Percentiles rank a stretch among this genome's conserved stretches.
These are phyloP conservation scores for Talaromyces stipitatus DNA, from an alignment of 495 filamentous ascomycete species.

Conservation along the genomic window DNA sequence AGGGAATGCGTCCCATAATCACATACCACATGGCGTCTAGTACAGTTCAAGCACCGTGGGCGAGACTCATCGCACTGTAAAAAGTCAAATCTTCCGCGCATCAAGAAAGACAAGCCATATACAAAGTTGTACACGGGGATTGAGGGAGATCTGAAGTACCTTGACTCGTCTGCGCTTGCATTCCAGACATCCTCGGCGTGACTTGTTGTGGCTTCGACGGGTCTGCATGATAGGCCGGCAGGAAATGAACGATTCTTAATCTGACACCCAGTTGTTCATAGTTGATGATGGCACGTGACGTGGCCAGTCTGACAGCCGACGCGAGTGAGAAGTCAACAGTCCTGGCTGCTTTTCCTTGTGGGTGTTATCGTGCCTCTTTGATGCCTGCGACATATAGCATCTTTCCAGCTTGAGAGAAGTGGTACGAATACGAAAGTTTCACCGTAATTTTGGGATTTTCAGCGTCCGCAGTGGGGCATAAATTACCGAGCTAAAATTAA, in stretches of 20 bases:
- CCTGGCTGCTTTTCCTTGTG: no score
- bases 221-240: neutral
- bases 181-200: slow-evolving; percentile 19
- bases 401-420: neutral
- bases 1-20: slow-evolving; percentile 31
- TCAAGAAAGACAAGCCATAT: neutral
- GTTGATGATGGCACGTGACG: neutral
- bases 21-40: slow-evolving; percentile 29
- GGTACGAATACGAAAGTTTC: neutral
- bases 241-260: neutral
- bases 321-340: neutral
- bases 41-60: slow-evolving; percentile 32
- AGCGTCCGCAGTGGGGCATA: no score
- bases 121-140: no score
- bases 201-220: slow-evolving; percentile 19
- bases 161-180: slow-evolving; percentile 30
- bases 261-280: neutral
- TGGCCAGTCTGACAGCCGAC: neutral
- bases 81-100: neutral
- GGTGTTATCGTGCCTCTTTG: neutral
- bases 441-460: neutral
- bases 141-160: slow-evolving; percentile 14
- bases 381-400: neutral
- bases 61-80: slow-evolving; percentile 7
- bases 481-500: no score